Evolutionary conservation across 148 eudicot species (phyloP), one percentile per base, ranked within the genome.

Genomic region (Tetragonia tetragonoides): DNA sequence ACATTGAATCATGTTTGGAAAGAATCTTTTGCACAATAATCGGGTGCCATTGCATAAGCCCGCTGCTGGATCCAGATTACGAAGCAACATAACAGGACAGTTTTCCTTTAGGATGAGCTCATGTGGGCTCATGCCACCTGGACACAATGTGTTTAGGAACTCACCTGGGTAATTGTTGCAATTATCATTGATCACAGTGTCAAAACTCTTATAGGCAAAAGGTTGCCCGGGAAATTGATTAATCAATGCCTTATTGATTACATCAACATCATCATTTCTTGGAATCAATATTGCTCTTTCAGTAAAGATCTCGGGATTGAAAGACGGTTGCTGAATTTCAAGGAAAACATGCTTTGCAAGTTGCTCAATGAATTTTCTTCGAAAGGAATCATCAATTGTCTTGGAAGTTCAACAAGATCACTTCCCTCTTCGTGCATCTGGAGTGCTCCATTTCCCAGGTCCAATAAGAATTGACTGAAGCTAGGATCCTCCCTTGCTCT

Each of bases 31-130:
- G 64, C 72, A 79, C 3, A 72, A 51, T 16, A 79, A 18, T 8
- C 24, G 38, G 2, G 77, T 79, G 0, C 81, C 72, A 53, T 79
- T 79, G 14, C 78, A 80, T 6, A 80, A 1, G 7, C 83, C 75
- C 4, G 16, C 1, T 9, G 83, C 2, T 0, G 75, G 78, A 46
- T 41, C 44, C 5, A 80, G 12, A 12, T 80, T 80, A 11, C 73
- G 54, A 4, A 74, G 24, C 18, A 80, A 21, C 1, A 80, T 80
- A 0, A 80, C 78, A 8, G 53, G 78, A 17, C 47, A 68, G 3
- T 60, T 38, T 56, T 54, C 49, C 11, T 80, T 74, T 0, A 80
- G 5, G 0, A 68, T 51, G 0, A 80, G 63, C 2, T 80, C 64
- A 60, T 80, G 82, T 1, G 78, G 82, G 17, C 69, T 68, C 62